Conservation (phyloP, 129 eudicot genomes). For the Flaveria brownii region DNA sequence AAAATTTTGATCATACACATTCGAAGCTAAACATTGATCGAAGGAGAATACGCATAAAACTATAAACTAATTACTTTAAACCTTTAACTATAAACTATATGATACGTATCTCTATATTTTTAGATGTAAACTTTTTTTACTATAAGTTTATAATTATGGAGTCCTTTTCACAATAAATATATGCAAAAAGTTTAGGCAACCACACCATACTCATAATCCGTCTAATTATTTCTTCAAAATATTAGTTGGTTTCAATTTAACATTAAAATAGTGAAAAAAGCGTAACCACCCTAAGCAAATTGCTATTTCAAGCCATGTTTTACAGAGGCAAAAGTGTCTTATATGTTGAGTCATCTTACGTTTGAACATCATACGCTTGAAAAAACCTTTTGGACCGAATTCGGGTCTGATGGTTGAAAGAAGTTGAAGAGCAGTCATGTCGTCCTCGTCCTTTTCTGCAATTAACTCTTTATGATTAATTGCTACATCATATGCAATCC, state of each 20-base stretch:
- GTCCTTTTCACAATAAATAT: too few relatives aligned
- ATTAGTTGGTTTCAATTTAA: neutral
- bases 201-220: neutral
- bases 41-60: neutral
- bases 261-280: neutral
- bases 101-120: too few relatives aligned
- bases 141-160: too few relatives aligned
- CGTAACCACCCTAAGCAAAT: neutral
- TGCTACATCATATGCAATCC: slow-evolving; percentile 34
- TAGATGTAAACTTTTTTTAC: too few relatives aligned
- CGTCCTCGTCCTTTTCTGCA: slow-evolving; percentile 20
- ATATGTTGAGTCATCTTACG: neutral
- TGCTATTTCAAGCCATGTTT: too few relatives aligned
- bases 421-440: slow-evolving; percentile 45
- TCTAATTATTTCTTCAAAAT: neutral
- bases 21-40: neutral
- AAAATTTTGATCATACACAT: neutral
- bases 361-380: slow-evolving; percentile 21
- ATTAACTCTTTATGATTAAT: slow-evolving; percentile 16
- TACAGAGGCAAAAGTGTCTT: too few relatives aligned
- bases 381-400: slow-evolving; percentile 17
- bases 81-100: neutral
- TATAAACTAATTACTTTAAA: neutral
- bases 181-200: too few relatives aligned
- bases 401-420: slow-evolving; percentile 39